Evolutionary conservation across 2,329 filamentous ascomycete genomes (phyloP), one percentile per base, ranked within the genome.

Genomic region (Colletotrichum acutatum): DNA sequence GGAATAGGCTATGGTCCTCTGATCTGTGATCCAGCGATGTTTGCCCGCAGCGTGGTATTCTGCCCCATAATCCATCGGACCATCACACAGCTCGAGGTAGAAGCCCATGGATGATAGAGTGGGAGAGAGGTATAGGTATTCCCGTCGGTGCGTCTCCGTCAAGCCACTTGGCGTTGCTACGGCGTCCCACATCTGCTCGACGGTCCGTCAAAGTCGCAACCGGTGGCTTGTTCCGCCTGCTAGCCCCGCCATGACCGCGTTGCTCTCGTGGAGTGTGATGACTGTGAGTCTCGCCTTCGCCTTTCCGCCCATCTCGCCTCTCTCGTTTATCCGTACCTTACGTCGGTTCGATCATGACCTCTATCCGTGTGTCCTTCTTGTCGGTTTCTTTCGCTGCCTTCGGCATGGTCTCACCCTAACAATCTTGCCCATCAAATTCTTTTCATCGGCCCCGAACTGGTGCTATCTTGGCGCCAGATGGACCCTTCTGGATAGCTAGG

Each of bases 171-270:
- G 61, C 61, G 57, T 42, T 52, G 57, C 66, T 24, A 26, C 49
- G 54, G 53, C 56, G 22, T 46, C 49, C 26, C 53, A 42, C 16
- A 46, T 30, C 52, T 52, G 53, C 5, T 49, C 52, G 32, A 22
- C 61, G 37, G 61, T 42, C 60, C 66, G 66, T 54, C 56, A 54
- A n/a, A 65, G 54, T 73, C 49, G 66, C 28, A 61, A 30, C 67
- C 49, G 49, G 49, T 66, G 54, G 71, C 70, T 65, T 65, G 22
- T 54, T 42, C 37, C 26, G 42, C 56, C 60, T n/a, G 57, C 54
- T 49, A n/a, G 19, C 42, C 34, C 59, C 67, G 67, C 71, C 63
- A 54, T 70, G 67, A 61, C 66, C 61, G 61, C 49, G 54, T 60
- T 62, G 60, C 28, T 62, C 67, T 72, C 69, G 58, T 68, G 69